Base-by-base conservation (phyloP, 2,329 filamentous ascomycete species). In the Paraphaeosphaeria sporulosa region DNA sequence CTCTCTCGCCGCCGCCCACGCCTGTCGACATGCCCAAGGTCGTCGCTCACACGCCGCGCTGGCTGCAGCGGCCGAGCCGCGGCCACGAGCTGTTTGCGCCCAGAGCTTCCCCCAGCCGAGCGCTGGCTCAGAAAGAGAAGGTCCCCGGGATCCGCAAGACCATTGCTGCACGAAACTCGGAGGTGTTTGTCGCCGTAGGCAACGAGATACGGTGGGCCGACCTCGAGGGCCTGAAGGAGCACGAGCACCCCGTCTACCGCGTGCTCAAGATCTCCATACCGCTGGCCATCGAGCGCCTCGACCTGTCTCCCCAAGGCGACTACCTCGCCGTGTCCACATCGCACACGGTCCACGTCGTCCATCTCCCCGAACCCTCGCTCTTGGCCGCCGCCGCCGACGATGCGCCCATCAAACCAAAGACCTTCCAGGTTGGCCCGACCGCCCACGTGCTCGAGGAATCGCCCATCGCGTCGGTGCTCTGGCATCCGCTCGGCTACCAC, bases 151-250 rank as follows among this genome's bases (percentile, higher is more conserved):
- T 86, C 1, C 78, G 75, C 21, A 82, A 81, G 64, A 93, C 89
- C 0, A 89, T 98, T 70, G 94, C 93, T 10, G 88, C 87, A 52
- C 85, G 94, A 60, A 93, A 91, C 17, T 93, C 91, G 0, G 94
- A 99, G 72, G 82, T 98, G 10, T 98, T 98, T 74, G 89, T 93
- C 13, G 94, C 93, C 21, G 89, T 91, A 43, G 94, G 94, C 51
- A 94, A 90, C 69, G 92, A 98, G 78, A 90, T 99, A 62, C 86
- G 94, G 76, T 99, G 95, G 93, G 90, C 91, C 10, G 92, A 97
- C 78, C 80, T 99, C 57, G 87, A 88, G 54, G 87, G 89, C 60
- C 78, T 98, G 71, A 96, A 96, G 81, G 91, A 87, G 57, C 70
- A 63, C 59, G 50, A 57, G 23, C 59, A 68, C 44, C 68, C 73